Evolutionary conservation across 371 early-diverging fungal genomes (phyloP).

Genomic region (Choanephora cucurbitarum): DNA sequence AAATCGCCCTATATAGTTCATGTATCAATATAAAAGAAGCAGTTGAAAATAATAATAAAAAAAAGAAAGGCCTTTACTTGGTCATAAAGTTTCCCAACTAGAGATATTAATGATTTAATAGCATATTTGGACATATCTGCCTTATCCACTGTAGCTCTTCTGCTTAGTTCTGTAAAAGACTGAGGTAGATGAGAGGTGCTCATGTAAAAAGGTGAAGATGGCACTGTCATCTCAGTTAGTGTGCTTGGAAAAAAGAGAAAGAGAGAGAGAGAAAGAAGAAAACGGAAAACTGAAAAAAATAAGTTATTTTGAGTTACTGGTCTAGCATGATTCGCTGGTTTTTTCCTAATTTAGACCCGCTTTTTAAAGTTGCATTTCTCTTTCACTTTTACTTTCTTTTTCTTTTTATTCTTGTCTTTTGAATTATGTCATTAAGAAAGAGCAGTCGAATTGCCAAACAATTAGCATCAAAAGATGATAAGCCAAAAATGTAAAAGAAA

Average conservation of each 20-base stretch:
- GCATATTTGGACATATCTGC: conserved; percentile 17
- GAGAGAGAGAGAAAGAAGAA: not conserved
- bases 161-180: conserved; percentile 13
- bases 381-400: too few species aligned
- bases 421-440: too few species aligned
- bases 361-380: too few species aligned
- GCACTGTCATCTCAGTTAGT: not conserved
- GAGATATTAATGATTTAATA: conserved; percentile 12
- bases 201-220: not conserved
- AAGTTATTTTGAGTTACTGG: too few species aligned
- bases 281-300: too few species aligned
- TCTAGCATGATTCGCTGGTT: not conserved
- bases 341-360: too few species aligned
- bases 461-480: too few species aligned
- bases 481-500: too few species aligned
- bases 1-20: conserved; percentile 18
- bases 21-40: too few species aligned
- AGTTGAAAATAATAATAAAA: too few species aligned
- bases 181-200: not conserved
- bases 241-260: not conserved
- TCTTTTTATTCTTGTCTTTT: too few species aligned
- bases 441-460: too few species aligned
- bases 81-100: conserved; percentile 23
- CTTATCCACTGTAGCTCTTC: conserved; percentile 22
- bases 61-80: conserved; percentile 20